Evolutionary conservation across 1,284 basidiomycete genomes (phyloP), one percentile per base, ranked within the genome.

Genomic region (Austropuccinia psidii): DNA sequence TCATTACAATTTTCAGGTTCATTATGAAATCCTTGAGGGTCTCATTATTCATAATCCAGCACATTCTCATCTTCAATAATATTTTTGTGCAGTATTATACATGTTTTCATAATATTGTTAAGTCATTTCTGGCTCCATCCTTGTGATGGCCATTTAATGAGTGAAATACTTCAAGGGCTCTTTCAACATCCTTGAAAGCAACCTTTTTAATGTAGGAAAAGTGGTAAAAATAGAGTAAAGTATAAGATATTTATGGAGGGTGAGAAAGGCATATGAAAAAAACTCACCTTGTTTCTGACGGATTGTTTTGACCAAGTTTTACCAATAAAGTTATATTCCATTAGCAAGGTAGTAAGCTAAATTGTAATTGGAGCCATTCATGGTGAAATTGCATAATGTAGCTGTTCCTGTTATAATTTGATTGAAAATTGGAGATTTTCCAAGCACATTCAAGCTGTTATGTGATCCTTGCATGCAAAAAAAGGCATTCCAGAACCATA

Each of bases 1-100:
- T n/a, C n/a, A n/a, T n/a, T n/a, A n/a, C n/a, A n/a, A n/a, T n/a
- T n/a, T n/a, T n/a, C n/a, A n/a, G n/a, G n/a, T n/a, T n/a, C n/a
- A n/a, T n/a, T n/a, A n/a, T n/a, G n/a, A n/a, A n/a, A n/a, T n/a
- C n/a, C n/a, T n/a, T n/a, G n/a, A n/a, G n/a, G n/a, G n/a, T n/a
- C n/a, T n/a, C n/a, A n/a, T n/a, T n/a, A n/a, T n/a, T n/a, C n/a
- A n/a, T n/a, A n/a, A n/a, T n/a, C n/a, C n/a, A n/a, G n/a, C n/a
- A n/a, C n/a, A n/a, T n/a, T n/a, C n/a, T 54, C 35, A 29, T 67
- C 47, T 19, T 67, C 64, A 43, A 54, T 41, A 4, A 54, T 67
- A 45, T 52, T 54, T 8, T 49, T 64, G 43, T 64, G 61, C 21
- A 64, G 43, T 35, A 64, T 3, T 1, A 64, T n/a, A 1, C 29